Percentiles rank a stretch among this genome's conserved stretches.
These are phyloP conservation scores for Phytophthora pluvialis DNA, from an alignment of 352 stramenopile species.

Conservation along the genomic window DNA sequence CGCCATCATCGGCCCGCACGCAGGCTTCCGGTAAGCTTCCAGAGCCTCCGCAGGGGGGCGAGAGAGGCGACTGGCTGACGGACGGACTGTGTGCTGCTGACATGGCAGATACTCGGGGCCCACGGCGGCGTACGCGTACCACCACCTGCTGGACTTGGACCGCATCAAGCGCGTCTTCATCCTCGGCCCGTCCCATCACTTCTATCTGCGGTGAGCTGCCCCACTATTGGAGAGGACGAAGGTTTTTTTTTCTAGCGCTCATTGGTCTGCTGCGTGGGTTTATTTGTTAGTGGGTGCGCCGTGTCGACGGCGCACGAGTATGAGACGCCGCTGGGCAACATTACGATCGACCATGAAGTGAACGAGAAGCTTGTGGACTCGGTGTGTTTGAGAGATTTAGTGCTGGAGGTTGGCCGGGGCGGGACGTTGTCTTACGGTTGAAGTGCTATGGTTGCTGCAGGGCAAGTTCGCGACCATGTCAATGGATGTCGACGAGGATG, in stretches of 20 bases:
- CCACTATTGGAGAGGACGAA: neutral
- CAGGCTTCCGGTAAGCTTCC: constrained; percentile 66
- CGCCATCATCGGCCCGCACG: constrained; percentile 89
- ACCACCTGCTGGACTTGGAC: constrained; percentile 80
- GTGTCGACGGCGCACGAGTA: constrained; percentile 87
- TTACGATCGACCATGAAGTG: constrained; percentile 92
- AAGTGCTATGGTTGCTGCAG: constrained; percentile 22
- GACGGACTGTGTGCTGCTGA: neutral
- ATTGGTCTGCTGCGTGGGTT: neutral
- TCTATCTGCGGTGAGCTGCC: constrained; percentile 89
- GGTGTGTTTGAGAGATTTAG: constrained; percentile 29
- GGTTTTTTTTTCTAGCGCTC: neutral
- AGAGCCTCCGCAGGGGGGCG: no score
- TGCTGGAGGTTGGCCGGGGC: neutral
- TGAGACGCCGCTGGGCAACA: constrained; percentile 95
- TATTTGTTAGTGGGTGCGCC: constrained; percentile 68
- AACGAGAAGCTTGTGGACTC: constrained; percentile 89
- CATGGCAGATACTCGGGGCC: constrained; percentile 91
- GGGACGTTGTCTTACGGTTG: neutral
- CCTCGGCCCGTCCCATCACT: constrained; percentile 96
- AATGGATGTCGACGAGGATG: constrained; percentile 92
- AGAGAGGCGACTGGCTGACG: neutral
- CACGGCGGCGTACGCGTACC: constrained; percentile 94
- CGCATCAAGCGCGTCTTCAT: constrained; percentile 89
- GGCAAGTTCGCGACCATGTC: constrained; percentile 83